phyloP scores from a whole-genome alignment of 352 stramenopile genomes.

The Globisporangium okanoganense region DNA sequence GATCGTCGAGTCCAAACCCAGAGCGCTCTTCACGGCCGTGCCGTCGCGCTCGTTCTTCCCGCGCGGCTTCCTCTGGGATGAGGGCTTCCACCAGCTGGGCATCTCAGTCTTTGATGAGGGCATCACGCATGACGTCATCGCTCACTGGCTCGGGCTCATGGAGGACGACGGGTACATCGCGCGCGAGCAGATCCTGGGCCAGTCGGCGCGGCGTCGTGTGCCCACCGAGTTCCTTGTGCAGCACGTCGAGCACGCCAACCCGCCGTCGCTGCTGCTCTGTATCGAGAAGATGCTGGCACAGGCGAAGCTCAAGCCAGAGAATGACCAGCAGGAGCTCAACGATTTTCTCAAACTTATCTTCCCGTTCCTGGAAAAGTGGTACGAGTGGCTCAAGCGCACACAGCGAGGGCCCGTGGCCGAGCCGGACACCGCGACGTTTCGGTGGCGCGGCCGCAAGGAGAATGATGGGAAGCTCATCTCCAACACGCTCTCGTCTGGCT shows the following conservation, averaged over 20 bases:
- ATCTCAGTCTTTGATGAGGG: slow-evolving; percentile 69
- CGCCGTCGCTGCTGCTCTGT: slow-evolving; percentile 84
- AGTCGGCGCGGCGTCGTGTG: slow-evolving; percentile 67
- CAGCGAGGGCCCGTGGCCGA: slow-evolving; percentile 42
- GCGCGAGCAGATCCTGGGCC: slow-evolving; percentile 87
- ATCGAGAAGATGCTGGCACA: slow-evolving; percentile 74
- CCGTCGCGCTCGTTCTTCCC: slow-evolving; percentile 94
- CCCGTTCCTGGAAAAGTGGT: slow-evolving; percentile 75
- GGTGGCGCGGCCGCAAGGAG: slow-evolving; percentile 73
- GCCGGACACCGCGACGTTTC: slow-evolving; percentile 37
- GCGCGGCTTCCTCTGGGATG: slow-evolving; percentile 92
- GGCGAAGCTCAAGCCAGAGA: slow-evolving; percentile 6
- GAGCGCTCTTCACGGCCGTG: slow-evolving; percentile 83
- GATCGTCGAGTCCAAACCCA: slow-evolving; percentile 34
- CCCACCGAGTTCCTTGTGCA: slow-evolving; percentile 90
- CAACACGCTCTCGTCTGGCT: slow-evolving; percentile 89
- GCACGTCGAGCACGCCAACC: slow-evolving; percentile 90
- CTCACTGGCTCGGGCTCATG: slow-evolving; percentile 88
- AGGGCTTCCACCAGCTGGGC: slow-evolving; percentile 93
- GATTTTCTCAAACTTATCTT: slow-evolving; percentile 48
- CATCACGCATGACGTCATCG: slow-evolving; percentile 78
- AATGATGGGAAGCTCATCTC: slow-evolving; percentile 81
- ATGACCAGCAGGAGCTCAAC: slow-evolving; percentile 19
- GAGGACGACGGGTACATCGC: slow-evolving; percentile 89
- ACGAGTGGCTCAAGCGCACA: slow-evolving; percentile 68